Percentiles rank a stretch among this genome's conserved stretches.
These are phyloP conservation scores for Erythrophleum fordii DNA, from an alignment of 306 rosid genomes.

Conservation along the genomic window DNA sequence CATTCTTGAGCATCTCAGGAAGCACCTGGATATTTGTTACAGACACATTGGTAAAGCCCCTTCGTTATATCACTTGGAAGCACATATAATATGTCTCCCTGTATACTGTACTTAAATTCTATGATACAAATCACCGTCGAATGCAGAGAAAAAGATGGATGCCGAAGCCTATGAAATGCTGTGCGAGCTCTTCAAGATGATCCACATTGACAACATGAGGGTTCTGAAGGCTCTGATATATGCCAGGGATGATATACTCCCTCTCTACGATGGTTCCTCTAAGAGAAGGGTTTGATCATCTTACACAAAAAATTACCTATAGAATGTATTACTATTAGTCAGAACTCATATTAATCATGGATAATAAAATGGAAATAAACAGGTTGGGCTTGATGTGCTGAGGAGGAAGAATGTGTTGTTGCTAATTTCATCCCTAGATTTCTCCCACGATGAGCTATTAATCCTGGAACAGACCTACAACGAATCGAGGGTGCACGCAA, in stretches of 20 bases:
- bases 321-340: conserved; percentile 1
- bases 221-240: conserved; percentile 62
- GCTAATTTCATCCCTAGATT: conserved; percentile 61
- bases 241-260: conserved; percentile 55
- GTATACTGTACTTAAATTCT: background rate
- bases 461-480: conserved; percentile 69
- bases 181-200: conserved; percentile 40
- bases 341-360: background rate
- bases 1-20: conserved; percentile 58
- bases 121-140: conserved; percentile 16
- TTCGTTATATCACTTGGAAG: background rate
- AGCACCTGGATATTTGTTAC: conserved; percentile 48
- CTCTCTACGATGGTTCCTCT: conserved; percentile 61
- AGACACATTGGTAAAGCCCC: conserved; percentile 49
- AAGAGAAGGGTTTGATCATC: conserved; percentile 59
- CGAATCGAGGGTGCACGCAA: conserved; percentile 54
- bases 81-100: background rate
- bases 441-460: conserved; percentile 57
- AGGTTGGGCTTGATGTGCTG: conserved; percentile 64
- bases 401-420: conserved; percentile 71
- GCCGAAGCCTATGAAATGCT: conserved; percentile 55
- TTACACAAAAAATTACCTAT: background rate
- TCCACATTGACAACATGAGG: conserved; percentile 67
- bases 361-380: conserved; percentile 40
- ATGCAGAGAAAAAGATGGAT: conserved; percentile 56